phyloP scores from a whole-genome alignment of 1,139 yeast genomes.

The Cylindricascospora bacillispora region DNA sequence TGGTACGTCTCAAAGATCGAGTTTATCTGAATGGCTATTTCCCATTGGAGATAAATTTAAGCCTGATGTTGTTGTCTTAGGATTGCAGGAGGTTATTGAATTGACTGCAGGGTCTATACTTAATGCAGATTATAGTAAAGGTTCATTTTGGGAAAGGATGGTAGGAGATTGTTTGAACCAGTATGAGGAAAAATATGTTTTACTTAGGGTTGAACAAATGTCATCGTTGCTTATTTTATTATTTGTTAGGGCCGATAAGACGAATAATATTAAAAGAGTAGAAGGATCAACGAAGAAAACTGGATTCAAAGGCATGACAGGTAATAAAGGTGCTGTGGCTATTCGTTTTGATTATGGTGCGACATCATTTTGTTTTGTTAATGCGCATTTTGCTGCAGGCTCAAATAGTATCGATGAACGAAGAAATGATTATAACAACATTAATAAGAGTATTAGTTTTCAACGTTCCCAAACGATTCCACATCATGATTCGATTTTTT shows the following conservation, averaged over 20 bases:
- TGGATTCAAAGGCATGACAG: constrained; percentile 89
- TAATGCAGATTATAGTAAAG: constrained; percentile 53
- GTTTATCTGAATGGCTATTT: constrained; percentile 68
- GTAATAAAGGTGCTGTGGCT: constrained; percentile 92
- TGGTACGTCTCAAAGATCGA: constrained; percentile 44
- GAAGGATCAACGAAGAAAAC: constrained; percentile 80
- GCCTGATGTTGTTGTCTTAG: constrained; percentile 68
- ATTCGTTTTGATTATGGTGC: constrained; percentile 72
- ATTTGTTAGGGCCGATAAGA: constrained; percentile 46
- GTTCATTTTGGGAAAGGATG: constrained; percentile 50
- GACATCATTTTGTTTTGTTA: constrained; percentile 64
- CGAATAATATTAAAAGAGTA: constrained; percentile 46
- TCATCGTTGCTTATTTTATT: constrained; percentile 69
- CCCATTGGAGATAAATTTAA: constrained; percentile 44
- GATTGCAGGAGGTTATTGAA: constrained; percentile 88
- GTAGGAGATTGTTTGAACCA: constrained; percentile 45
- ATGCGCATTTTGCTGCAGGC: constrained; percentile 92
- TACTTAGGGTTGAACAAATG: constrained; percentile 75
- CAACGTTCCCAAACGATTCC: constrained; percentile 38
- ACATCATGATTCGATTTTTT: constrained; percentile 75
- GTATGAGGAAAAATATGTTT: constrained; percentile 38
- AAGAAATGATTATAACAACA: constrained; percentile 66
- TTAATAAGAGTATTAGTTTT: constrained; percentile 33
- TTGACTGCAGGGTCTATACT: constrained; percentile 77
- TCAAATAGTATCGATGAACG: constrained; percentile 65